These are phyloP conservation scores for Rhizopus microsporus DNA, from an alignment of 371 early-diverging fungal genomes.

Conservation along the genomic window DNA sequence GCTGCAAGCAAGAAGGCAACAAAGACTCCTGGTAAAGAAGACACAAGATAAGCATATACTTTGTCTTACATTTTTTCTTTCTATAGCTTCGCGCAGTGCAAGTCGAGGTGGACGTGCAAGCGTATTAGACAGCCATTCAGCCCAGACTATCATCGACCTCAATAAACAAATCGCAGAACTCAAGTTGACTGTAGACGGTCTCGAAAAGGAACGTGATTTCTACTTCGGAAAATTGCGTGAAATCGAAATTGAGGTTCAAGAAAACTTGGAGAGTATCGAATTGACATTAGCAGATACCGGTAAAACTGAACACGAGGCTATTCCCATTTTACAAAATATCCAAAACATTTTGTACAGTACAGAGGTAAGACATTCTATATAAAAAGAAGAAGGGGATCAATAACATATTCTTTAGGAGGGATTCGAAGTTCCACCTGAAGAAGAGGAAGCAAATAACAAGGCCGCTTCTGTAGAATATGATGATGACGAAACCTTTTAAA, in stretches of 20 bases:
- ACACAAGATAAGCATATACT: not conserved
- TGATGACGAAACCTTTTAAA: constrained; percentile 52
- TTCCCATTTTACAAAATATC: constrained; percentile 68
- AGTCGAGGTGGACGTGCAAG: constrained; percentile 28
- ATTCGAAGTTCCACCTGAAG: constrained; percentile 40
- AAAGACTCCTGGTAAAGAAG: constrained; percentile 21
- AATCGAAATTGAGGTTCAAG: constrained; percentile 89
- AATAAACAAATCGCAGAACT: constrained; percentile 74
- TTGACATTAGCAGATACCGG: constrained; percentile 21
- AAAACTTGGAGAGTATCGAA: constrained; percentile 45
- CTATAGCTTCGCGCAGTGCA: constrained; percentile 28
- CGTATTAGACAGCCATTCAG: constrained; percentile 31
- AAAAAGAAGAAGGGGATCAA: not conserved
- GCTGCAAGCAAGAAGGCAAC: constrained; percentile 28
- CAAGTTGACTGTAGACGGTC: constrained; percentile 76
- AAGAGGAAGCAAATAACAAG: constrained; percentile 20
- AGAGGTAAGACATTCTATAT: constrained; percentile 55
- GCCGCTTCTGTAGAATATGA: constrained; percentile 24
- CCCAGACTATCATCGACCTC: constrained; percentile 65
- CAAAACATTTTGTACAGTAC: constrained; percentile 82
- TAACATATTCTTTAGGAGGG: constrained; percentile 26
- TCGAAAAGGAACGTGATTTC: constrained; percentile 94
- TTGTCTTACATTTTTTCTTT: not conserved
- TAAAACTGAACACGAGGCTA: constrained; percentile 39
- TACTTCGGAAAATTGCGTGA: constrained; percentile 91